These are phyloP conservation scores for Apiosordaria backusii DNA, from an alignment of 495 filamentous ascomycete species.

Conservation along the genomic window DNA sequence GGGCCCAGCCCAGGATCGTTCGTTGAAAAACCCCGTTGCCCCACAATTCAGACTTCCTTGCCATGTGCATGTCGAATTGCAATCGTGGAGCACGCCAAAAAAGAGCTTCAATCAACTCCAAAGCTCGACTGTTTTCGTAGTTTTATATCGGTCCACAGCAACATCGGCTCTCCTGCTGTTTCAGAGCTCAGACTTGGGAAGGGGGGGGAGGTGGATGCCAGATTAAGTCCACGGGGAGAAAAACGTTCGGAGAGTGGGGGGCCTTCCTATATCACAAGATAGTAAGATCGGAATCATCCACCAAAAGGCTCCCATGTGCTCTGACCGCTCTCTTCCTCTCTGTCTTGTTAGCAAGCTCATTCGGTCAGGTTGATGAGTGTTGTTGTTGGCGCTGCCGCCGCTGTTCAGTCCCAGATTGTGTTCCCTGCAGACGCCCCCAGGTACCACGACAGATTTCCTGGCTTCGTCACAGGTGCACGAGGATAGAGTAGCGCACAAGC, in stretches of 20 bases:
- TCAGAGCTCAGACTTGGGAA: background rate
- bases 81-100: background rate
- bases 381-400: background rate
- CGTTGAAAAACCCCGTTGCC: background rate
- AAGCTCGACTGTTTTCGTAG: background rate
- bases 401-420: background rate
- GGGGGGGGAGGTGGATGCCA: background rate
- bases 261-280: background rate
- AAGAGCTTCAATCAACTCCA: background rate
- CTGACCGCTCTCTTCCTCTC: background rate
- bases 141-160: background rate
- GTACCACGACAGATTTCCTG: background rate
- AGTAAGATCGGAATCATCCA: background rate
- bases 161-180: background rate
- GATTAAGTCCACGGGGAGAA: too few relatives aligned
- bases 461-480: background rate
- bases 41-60: slow-evolving; percentile 2
- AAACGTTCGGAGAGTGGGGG: background rate
- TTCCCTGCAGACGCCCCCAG: slow-evolving; percentile 2
- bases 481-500: background rate
- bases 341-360: background rate
- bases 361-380: background rate
- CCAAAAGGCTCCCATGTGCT: background rate
- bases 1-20: background rate
- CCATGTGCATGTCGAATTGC: slow-evolving; percentile 1